Evolutionary conservation across 306 rosid genomes (phyloP).

Genomic region (Betula pendula): DNA sequence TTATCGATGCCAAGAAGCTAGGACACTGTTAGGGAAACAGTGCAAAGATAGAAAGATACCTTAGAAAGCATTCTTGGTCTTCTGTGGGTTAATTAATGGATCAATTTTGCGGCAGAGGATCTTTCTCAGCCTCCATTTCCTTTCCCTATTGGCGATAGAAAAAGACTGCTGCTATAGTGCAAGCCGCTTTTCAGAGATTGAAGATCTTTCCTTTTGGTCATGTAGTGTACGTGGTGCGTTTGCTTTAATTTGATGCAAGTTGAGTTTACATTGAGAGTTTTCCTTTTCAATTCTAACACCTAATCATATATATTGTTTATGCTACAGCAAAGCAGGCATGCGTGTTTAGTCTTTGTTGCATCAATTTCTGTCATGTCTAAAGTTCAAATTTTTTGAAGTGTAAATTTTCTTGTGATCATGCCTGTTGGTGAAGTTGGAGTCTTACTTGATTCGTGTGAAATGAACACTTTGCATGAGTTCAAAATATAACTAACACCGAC

Average conservation of each 20-base stretch:
- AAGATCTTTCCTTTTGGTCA: not conserved
- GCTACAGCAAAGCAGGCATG: not conserved
- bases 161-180: not conserved
- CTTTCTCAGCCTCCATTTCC: not conserved
- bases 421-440: too few relatives aligned
- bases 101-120: not conserved
- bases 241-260: slow-evolving; percentile 4
- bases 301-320: not conserved
- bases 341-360: too few relatives aligned
- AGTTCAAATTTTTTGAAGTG: too few relatives aligned
- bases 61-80: not conserved
- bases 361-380: too few relatives aligned
- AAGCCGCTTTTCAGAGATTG: not conserved
- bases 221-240: slow-evolving; percentile 4
- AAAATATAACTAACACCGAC: too few relatives aligned
- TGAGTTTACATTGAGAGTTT: not conserved
- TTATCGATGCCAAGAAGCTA: too few relatives aligned
- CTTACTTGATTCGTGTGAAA: too few relatives aligned
- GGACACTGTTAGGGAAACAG: not conserved
- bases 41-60: slow-evolving; percentile 6
- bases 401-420: too few relatives aligned
- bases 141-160: not conserved
- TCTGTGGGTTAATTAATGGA: not conserved
- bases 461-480: too few relatives aligned
- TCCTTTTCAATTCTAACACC: not conserved